Evolutionary conservation across 345 rosid genomes (phyloP).

Genomic region (Physaria fendleri): DNA sequence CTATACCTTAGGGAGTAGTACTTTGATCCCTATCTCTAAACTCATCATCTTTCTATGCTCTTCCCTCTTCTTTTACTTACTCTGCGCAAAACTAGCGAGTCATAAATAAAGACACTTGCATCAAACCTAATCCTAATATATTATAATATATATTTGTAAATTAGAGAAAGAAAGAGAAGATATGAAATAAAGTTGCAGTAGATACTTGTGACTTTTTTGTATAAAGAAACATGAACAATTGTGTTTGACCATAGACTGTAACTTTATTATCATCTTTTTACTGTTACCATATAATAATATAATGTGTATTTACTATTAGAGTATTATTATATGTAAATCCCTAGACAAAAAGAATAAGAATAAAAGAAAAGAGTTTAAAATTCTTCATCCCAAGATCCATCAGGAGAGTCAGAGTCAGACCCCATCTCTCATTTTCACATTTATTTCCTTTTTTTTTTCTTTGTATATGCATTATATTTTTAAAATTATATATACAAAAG

Average conservation of each 20-base stretch:
- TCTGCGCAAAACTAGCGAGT: conserved; percentile 32
- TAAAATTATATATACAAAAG: conserved; percentile 14
- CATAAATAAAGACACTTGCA: conserved; percentile 31
- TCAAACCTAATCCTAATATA: conserved; percentile 28
- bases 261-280: conserved; percentile 28
- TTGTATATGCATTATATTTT: neutral
- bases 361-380: conserved; percentile 32
- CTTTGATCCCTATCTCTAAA: conserved; percentile 28
- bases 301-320: conserved; percentile 2
- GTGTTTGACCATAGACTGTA: conserved; percentile 42
- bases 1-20: conserved; percentile 24
- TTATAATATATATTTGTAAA: neutral
- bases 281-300: conserved; percentile 9
- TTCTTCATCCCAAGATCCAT: conserved; percentile 57
- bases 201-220: conserved; percentile 20
- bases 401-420: conserved; percentile 43
- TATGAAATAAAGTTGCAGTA: conserved; percentile 9
- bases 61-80: conserved; percentile 36
- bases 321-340: conserved; percentile 35
- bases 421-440: conserved; percentile 32
- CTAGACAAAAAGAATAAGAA: conserved; percentile 57
- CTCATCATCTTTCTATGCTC: conserved; percentile 65
- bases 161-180: conserved; percentile 17
- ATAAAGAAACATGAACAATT: conserved; percentile 13
- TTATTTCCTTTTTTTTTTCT: neutral